Evolutionary conservation across 306 rosid species (phyloP), one percentile per base, ranked within the genome.

Genomic region (Cyclanthera cordifolia): DNA sequence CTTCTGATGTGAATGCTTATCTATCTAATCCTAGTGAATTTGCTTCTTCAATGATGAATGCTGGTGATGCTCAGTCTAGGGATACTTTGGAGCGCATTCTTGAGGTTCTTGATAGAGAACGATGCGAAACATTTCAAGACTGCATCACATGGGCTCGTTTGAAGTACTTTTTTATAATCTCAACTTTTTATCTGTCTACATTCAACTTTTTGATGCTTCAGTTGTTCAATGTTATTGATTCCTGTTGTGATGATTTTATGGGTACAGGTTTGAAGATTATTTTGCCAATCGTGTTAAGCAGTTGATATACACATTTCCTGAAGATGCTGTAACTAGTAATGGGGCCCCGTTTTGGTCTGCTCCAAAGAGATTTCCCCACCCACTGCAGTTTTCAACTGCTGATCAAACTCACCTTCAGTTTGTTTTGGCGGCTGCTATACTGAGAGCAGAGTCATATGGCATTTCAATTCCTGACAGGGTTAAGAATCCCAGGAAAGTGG

Each of bases 331-430:
- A 65, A 93, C 99, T 10, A 90, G 99, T 76, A 93, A 87, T 23
- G 99, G 99, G 64, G 86, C 87, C 64, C 94, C 94, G 20, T 93
- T 93, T 82, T 93, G 99, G 99, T 93, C 99, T 53, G 99, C 99
- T 39, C 99, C 99, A 4, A 93, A 93, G 78, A 79, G 99, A 66
- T 93, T 89, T 73, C 99, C 99, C 67, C 96, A 16, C 53, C 90
- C 99, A 4, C 78, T 89, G 59, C 85, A 80, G 85, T 93, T 90
- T 79, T 89, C 96, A 68, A 12, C 85, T 37, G 74, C 87, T 72
- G 99, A 93, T 81, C 72, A 51, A 0, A 82, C 90, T 67, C 90
- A 90, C 79, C 87, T 93, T 32, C 90, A 87, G 65, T 93, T 80
- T 86, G 74, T 84, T 63, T 77, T 83, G 88, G 94, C 96, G 67